Evolutionary conservation across 345 rosid species (phyloP).

Genomic region (Linum trigynum): DNA sequence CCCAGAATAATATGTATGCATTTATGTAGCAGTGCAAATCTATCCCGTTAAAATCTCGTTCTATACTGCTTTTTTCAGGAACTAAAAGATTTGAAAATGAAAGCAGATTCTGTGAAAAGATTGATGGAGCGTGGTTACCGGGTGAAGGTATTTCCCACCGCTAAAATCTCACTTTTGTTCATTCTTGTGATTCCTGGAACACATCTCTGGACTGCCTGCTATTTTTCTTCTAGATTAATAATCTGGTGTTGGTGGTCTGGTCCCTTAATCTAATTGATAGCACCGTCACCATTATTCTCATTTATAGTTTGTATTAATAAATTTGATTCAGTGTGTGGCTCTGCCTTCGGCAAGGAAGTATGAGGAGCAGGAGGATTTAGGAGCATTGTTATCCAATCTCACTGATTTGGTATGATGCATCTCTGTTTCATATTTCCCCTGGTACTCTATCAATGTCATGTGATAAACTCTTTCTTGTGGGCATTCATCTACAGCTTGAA

Average conservation of each 20-base stretch:
- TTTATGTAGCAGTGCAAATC: too few relatives aligned
- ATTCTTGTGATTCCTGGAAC: neutral
- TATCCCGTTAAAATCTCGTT: neutral
- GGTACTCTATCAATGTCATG: neutral
- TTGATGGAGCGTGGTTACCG: constrained; percentile 77
- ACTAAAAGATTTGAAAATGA: constrained; percentile 59
- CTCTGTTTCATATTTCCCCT: neutral
- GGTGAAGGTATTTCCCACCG: constrained; percentile 52
- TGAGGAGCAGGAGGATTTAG: constrained; percentile 34
- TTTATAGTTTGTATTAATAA: neutral
- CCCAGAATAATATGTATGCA: too few relatives aligned
- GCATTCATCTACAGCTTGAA: constrained; percentile 39
- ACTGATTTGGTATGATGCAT: constrained; percentile 36
- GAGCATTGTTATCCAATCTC: constrained; percentile 51
- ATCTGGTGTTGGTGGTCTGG: neutral
- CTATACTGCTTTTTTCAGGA: constrained; percentile 44
- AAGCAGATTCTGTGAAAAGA: constrained; percentile 53
- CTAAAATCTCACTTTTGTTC: neutral
- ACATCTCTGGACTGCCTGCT: neutral
- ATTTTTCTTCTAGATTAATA: too few relatives aligned
- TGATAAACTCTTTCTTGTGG: constrained; percentile 2
- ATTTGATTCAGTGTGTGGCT: constrained; percentile 57
- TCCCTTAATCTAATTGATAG: too few relatives aligned
- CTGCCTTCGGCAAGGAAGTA: constrained; percentile 16
- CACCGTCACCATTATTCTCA: neutral